Evolutionary conservation across 192 early-diverging fungal species (phyloP), one percentile per base, ranked within the genome.

Genomic region (Coemansia sp.): DNA sequence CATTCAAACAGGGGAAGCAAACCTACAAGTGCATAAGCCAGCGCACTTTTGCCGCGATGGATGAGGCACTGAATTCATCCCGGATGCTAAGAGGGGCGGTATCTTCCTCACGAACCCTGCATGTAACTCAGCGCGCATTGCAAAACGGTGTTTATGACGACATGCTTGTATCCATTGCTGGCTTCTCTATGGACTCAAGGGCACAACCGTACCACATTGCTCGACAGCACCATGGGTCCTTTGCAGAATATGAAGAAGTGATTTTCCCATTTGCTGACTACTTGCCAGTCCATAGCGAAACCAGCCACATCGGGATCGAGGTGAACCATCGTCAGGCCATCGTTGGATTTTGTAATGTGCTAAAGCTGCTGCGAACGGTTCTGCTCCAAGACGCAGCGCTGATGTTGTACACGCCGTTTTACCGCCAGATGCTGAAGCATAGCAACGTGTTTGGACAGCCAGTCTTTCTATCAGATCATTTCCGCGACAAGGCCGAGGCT

Each of bases 241-340:
- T 16, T 0, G 36, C 24, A 3, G 56, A 37, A n/a, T 64, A 76
- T 0, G 60, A 66, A 36, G 63, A 63, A 3, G 21, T 13, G 21
- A 67, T 82, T 3, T 82, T 82, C 24, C 74, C 79, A 31, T 82
- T 82, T 61, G 67, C 65, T 18, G 74, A 76, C 20, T 42, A 60
- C 6, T n/a, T 77, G 33, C 69, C 70, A 23, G 56, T 53, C 20
- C 62, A n/a, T 53, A 60, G 58, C 42, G 20, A 50, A 2, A 37
- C 23, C 18, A 13, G 9, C 9, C 48, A 60, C 46, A 55, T 42
- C 21, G 59, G 20, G 2, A 45, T 33, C 7, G 55, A 57, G 14
- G 34, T 31, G 20, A 40, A 59, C 21, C 58, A 42, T 40, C 65
- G 70, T 10, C 58, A 61, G 9, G 40, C 66, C 24, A 55, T 63